phyloP scores from a whole-genome alignment of 1,284 basidiomycete species.

The Tylopilus sp. region DNA sequence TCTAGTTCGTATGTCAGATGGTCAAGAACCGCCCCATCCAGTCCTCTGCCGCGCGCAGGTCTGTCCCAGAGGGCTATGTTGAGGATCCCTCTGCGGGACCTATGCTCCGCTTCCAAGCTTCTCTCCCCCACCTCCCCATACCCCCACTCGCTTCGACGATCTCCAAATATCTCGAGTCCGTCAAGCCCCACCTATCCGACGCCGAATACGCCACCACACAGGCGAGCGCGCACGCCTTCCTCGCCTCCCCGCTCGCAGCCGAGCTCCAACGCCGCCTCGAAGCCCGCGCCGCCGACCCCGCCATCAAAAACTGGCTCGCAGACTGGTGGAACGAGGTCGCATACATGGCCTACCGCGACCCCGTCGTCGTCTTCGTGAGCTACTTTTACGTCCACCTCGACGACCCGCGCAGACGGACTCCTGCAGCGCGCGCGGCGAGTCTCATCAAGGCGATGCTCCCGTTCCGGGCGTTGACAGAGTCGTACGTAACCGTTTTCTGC shows the following conservation, averaged over 20 bases:
- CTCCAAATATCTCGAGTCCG: slow-evolving; percentile 81
- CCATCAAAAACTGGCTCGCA: slow-evolving; percentile 78
- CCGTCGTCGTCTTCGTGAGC: slow-evolving; percentile 91
- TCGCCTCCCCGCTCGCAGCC: slow-evolving; percentile 64
- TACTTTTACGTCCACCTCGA: slow-evolving; percentile 93
- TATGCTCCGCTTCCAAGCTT: slow-evolving; percentile 79
- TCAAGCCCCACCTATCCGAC: slow-evolving; percentile 70
- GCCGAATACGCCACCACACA: slow-evolving; percentile 61
- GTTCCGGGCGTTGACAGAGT: slow-evolving; percentile 80
- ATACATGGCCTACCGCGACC: slow-evolving; percentile 83
- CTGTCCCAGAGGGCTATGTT: slow-evolving; percentile 41
- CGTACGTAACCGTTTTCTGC: slow-evolving; percentile 43
- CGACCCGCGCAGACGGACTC: slow-evolving; percentile 53
- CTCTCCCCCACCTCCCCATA: slow-evolving; percentile 80
- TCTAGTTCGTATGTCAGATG: slow-evolving; percentile 30
- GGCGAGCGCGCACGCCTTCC: slow-evolving; percentile 64
- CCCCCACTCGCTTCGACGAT: slow-evolving; percentile 80
- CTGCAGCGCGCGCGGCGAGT: slow-evolving; percentile 71
- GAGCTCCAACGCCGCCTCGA: slow-evolving; percentile 82
- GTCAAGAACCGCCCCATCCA: slow-evolving; percentile 34
- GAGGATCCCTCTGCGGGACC: slow-evolving; percentile 52
- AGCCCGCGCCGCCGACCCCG: slow-evolving; percentile 62
- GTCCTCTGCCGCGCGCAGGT: slow-evolving; percentile 33
- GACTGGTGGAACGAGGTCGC: slow-evolving; percentile 99
- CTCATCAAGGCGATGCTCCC: slow-evolving; percentile 80